Evolutionary conservation across 257 asterid species (phyloP).

Genomic region (Solanum ossicruentum): DNA sequence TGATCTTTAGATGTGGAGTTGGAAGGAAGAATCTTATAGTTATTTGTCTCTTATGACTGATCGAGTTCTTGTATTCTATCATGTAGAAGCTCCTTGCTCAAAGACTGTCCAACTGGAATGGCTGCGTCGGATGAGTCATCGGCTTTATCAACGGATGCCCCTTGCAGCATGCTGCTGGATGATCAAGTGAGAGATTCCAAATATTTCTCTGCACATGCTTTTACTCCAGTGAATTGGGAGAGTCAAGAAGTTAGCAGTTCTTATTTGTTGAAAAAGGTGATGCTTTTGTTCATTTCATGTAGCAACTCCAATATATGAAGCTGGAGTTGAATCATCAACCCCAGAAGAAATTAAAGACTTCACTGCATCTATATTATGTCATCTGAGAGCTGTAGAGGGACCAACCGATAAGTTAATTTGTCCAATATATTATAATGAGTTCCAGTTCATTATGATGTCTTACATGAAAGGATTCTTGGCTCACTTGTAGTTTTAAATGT

Average conservation of each 20-base stretch:
- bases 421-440: background rate
- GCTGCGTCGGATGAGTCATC: constrained; percentile 5
- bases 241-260: background rate
- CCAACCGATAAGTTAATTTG: background rate
- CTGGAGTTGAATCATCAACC: background rate
- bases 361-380: background rate
- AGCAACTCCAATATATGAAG: background rate
- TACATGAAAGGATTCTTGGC: background rate
- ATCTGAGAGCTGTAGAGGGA: background rate
- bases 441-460: background rate
- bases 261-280: constrained; percentile 15
- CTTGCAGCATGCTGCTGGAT: constrained; percentile 6
- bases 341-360: background rate
- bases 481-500: background rate
- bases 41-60: background rate
- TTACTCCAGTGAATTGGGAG: background rate
- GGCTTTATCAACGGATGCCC: constrained; percentile 6
- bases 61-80: background rate
- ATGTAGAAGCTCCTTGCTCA: constrained; percentile 27
- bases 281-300: background rate
- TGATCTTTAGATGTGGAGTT: background rate
- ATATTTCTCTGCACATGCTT: background rate
- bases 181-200: background rate
- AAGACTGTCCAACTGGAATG: constrained; percentile 10
- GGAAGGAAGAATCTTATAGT: background rate